These are phyloP conservation scores for Mentha longifolia DNA, from an alignment of 257 asterid species.

Conservation along the genomic window DNA sequence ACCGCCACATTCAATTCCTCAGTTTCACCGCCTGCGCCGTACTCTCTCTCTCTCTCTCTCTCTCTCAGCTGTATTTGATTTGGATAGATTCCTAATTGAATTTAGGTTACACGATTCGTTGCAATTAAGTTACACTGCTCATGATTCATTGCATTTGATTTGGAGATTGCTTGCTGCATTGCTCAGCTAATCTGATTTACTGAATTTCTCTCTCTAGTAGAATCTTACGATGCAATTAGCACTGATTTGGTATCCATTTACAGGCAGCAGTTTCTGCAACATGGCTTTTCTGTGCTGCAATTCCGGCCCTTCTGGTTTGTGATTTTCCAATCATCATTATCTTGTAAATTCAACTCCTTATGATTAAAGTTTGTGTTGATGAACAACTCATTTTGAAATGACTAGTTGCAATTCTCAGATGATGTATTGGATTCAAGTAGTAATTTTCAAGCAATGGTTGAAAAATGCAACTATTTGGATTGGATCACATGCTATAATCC, in stretches of 20 bases:
- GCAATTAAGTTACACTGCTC: neutral
- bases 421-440: neutral
- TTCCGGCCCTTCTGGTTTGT: conserved; percentile 86
- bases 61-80: conserved; percentile 23
- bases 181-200: neutral
- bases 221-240: too few relatives aligned
- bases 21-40: conserved; percentile 82
- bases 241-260: too few relatives aligned
- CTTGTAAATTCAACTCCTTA: neutral
- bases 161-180: conserved; percentile 26
- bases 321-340: neutral
- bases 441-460: conserved; percentile 3
- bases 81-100: conserved; percentile 1
- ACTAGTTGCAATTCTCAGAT: conserved; percentile 7
- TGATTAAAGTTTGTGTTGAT: neutral
- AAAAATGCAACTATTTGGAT: conserved; percentile 2
- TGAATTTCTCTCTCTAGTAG: neutral
- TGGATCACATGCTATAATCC: neutral
- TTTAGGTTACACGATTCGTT: neutral
- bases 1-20: conserved; percentile 71
- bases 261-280: conserved; percentile 92
- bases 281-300: conserved; percentile 82
- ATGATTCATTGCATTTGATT: conserved; percentile 20
- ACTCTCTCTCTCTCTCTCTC: conserved; percentile 27
- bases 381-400: conserved; percentile 3